Base-by-base conservation (phyloP, 441 rosid genomes). In the Corymbia calophylla region DNA sequence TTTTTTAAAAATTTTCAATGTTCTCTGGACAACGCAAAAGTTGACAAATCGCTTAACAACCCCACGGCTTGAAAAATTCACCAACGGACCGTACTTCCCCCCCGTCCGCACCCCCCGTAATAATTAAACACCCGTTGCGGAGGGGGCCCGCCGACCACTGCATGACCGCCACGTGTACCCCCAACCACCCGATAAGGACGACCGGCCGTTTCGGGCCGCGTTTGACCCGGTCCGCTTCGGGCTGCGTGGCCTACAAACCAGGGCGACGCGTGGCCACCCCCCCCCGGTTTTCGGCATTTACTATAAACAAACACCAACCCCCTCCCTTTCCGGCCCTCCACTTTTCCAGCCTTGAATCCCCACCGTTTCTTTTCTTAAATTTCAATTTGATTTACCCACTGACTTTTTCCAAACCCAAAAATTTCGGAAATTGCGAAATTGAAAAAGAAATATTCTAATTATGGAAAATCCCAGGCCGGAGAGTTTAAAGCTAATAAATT, bases 201-300 rank as follows among this genome's bases (percentile, higher is more conserved):
- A 89, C 81, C 39, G 47, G 87, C 85, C 49, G n/a, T 12, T 82
- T 89, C 32, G 89, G 53, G 81, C 47, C 5, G 35, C 35, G 21
- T 64, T 93, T 93, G 95, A 93, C 94, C 87, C 31, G 31, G 92
- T 93, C 93, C 47, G 87, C 92, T 88, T 86, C 21, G 86, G 86
- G 87, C 80, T 54, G 68, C 89, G 82, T 53, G 86, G 90, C 86
- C 13, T n/a, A 64, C 49, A 87, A 60, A 13, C n/a, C 82, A 27
- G 48, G 27, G 44, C 35, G 77, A 19, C 48, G 77, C 44, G 70
- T 64, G 70, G 18, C 32, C 32, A 29, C 35, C 39, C 39, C 44
- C 62, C 12, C 31, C 31, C 4, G 44, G 81, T 73, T 73, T 10
- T 25, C 82, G 44, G 80, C 80, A 16, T 32, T 68, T 11, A 19